Conservation (phyloP, 345 rosid species). For the Citropsis articulata region DNA sequence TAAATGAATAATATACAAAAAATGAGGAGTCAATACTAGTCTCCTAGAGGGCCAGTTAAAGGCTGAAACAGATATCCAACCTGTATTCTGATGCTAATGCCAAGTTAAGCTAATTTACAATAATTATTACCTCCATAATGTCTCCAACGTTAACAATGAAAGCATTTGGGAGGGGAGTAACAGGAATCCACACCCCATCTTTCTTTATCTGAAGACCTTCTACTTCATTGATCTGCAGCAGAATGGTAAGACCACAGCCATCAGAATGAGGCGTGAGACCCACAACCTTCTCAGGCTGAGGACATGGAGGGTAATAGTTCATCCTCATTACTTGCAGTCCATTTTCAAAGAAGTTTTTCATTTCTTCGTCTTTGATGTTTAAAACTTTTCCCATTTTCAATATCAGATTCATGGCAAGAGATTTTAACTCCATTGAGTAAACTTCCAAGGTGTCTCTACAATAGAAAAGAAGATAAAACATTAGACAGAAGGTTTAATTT, state of each 20-base stretch:
- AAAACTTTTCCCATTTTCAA: conserved; percentile 16
- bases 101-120: neutral
- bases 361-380: conserved; percentile 15
- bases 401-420: conserved; percentile 1
- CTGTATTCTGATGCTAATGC: neutral
- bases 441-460: neutral
- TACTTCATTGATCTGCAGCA: conserved; percentile 21
- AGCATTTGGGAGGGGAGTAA: conserved; percentile 31
- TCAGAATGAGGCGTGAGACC: conserved; percentile 37
- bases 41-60: no score
- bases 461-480: neutral
- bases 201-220: conserved; percentile 32
- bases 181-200: conserved; percentile 31
- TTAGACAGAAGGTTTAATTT: no score
- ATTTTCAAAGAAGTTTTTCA: conserved; percentile 14
- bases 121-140: conserved; percentile 23
- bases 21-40: no score
- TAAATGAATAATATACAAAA: no score
- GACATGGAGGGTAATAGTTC: conserved; percentile 38
- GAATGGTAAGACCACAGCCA: conserved; percentile 20
- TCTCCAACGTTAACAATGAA: conserved; percentile 38
- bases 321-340: conserved; percentile 17
- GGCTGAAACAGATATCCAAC: no score
- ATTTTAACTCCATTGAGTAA: neutral
- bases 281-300: conserved; percentile 29